Evolutionary conservation across 371 early-diverging fungal genomes (phyloP), one percentile per base, ranked within the genome.

Genomic region (Rhizopus sp.): DNA sequence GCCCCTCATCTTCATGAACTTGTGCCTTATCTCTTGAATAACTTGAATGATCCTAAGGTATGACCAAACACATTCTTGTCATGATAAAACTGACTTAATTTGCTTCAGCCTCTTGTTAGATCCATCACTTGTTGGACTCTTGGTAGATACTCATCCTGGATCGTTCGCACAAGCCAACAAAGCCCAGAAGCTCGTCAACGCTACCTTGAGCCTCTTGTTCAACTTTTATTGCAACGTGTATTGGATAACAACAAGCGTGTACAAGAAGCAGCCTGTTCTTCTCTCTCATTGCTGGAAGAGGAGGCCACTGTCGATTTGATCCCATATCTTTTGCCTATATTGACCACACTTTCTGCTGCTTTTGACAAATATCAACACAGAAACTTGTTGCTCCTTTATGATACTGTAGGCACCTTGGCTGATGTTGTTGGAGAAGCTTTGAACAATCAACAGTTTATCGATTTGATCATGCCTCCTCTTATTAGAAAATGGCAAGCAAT

Each of bases 121-220:
- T 90, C 94, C n/a, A 98, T 98, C 67, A 90, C 97, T 10, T 96
- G 97, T 79, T 98, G 98, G 98, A 94, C 97, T 32, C 80, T 96
- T 48, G 91, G 96, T 44, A 88, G 98, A 46, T 98, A 94, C 70
- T 81, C 91, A 35, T 75, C 78, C 50, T 97, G 96, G 96, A 61
- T 72, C 38, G 66, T 68, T 59, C 82, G 57, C 10, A 60, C 81
- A 31, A 73, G 83, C 37, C 55, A 63, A 60, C 70, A 70, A 50
- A 83, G 80, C 56, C 63, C 80, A 38, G 82, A 88, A 63, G 88
- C 88, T 57, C 73, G 84, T 34, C 76, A 82, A 40, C 69, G 71
- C 38, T 91, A 89, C 69, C 88, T 95, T 64, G 83, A 83, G 46
- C 94, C 93, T 9, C 69, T 93, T 50, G 74, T 94, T 38, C 84